These are phyloP conservation scores for Papilionanthe hybrid DNA, from an alignment of 116 monocot species.

Conservation along the genomic window DNA sequence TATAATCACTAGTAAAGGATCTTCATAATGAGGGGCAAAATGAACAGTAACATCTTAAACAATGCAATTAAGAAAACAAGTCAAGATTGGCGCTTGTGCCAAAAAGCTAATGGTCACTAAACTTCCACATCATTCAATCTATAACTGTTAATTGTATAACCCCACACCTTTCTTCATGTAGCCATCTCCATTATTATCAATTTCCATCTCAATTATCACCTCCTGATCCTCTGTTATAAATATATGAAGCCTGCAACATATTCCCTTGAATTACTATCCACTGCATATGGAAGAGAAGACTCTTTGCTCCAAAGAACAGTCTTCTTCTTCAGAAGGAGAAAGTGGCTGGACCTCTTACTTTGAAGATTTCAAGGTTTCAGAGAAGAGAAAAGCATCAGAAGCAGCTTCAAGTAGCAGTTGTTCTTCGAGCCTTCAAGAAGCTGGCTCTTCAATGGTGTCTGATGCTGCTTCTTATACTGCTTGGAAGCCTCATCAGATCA, in stretches of 20 bases:
- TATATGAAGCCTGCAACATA: neutral
- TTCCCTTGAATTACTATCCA: neutral
- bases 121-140: neutral
- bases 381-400: constrained; percentile 10
- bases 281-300: neutral
- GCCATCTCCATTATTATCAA: too few relatives aligned
- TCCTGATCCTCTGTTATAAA: neutral
- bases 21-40: neutral
- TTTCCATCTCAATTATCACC: too few relatives aligned
- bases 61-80: neutral
- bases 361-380: constrained; percentile 10
- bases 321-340: constrained; percentile 2
- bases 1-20: neutral
- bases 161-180: too few relatives aligned
- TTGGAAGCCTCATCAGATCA: neutral
- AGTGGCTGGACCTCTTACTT: constrained; percentile 20
- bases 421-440: neutral
- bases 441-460: constrained; percentile 4
- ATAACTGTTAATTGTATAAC: neutral
- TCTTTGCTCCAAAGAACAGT: neutral
- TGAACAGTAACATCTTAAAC: neutral
- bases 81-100: neutral
- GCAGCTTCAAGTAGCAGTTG: neutral
- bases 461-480: constrained; percentile 13
- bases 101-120: neutral